Base-by-base conservation (phyloP, 495 filamentous ascomycete species). In the Bacidia rubella region DNA sequence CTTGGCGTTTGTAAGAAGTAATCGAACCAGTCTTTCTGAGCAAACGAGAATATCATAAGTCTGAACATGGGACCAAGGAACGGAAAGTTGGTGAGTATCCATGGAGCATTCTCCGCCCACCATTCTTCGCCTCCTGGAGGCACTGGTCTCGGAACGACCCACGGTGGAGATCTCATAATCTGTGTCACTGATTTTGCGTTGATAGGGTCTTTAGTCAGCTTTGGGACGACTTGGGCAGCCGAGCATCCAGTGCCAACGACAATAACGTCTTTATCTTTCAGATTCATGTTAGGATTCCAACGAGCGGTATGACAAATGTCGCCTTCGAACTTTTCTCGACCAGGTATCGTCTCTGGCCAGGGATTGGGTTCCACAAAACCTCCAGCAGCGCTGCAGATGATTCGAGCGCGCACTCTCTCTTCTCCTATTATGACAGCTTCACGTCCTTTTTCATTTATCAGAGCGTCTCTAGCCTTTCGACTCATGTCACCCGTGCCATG, bases 181-280 rank as follows among this genome's bases (percentile, higher is more conserved):
- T 83, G 80, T 0, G 75, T 79, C 3, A 82, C 70, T 9, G 75
- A 80, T 58, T 74, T 79, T 26, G 70, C 75, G 23, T 69, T 68
- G 55, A 62, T 65, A 17, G 66, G 67, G 45, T 62, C 59, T 27
- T 70, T 61, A 0, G 55, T 62, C 10, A 76, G 48, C 35, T 56
- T 56, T 1, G 73, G 69, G 9, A 74, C 61, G 15, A 74, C 62
- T 43, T 76, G 73, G 7, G 71, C 70, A 17, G 68, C 68, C 62
- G 67, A 77, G 60, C 79, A 84, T 9, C 80, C 80, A 11, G 79
- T 79, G 2, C 80, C 80, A 47, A 84, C 61, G 21, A 84, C 68
- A 38, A 80, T 67, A 4, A 84, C 72, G 40, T 74, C 62, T 56
- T 81, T 82, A 17, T 65, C 67, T 5, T 58, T 55, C 27, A 79